These are phyloP conservation scores for Fraxinus sp. DNA, from an alignment of 305 asterid species.

Conservation along the genomic window DNA sequence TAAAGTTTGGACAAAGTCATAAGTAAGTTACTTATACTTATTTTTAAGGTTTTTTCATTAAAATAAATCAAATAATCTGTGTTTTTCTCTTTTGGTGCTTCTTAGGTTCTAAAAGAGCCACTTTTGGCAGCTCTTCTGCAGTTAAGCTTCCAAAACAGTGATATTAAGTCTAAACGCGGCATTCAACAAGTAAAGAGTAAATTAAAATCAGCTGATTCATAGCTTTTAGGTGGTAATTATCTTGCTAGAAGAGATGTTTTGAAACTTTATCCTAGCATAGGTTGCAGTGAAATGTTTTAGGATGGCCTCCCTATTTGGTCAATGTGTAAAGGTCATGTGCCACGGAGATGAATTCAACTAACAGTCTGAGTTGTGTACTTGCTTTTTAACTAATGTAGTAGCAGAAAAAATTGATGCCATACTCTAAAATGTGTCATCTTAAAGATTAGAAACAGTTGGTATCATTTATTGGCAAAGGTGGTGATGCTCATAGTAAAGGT, in stretches of 20 bases:
- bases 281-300: slow-evolving; percentile 24
- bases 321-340: slow-evolving; percentile 12
- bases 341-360: slow-evolving; percentile 15
- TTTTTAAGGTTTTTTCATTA: background rate
- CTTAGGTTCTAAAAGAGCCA: slow-evolving; percentile 55
- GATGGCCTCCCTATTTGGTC: slow-evolving; percentile 24
- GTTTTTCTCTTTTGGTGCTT: slow-evolving; percentile 16
- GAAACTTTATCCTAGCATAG: slow-evolving; percentile 36
- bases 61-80: background rate
- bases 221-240: slow-evolving; percentile 36
- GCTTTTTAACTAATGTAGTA: background rate
- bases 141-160: slow-evolving; percentile 50
- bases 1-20: background rate
- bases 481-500: background rate
- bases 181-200: slow-evolving; percentile 25
- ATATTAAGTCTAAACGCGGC: slow-evolving; percentile 36
- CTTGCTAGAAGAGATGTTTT: slow-evolving; percentile 24
- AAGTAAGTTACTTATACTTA: background rate
- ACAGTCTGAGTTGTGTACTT: slow-evolving; percentile 3
- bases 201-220: slow-evolving; percentile 21
- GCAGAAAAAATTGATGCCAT: background rate
- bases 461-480: background rate
- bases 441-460: background rate
- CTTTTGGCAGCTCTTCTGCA: slow-evolving; percentile 50
- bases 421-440: background rate